Evolutionary conservation across 805 yeast species (phyloP), one percentile per base, ranked within the genome.

Genomic region (Candida nitratophila): DNA sequence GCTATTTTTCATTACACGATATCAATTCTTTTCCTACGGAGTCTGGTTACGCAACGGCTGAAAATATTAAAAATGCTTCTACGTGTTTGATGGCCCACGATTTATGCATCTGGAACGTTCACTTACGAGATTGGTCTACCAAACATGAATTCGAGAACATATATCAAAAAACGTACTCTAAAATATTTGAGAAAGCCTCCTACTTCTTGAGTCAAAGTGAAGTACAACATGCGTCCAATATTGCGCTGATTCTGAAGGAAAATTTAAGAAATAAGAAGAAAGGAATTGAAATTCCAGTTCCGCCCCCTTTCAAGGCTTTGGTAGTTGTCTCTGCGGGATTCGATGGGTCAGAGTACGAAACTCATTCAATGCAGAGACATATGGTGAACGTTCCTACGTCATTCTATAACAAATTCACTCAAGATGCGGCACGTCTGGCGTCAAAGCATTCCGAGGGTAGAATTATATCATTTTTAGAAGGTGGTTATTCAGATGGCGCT

Each of bases 21-120:
- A 81, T 87, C 52, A 83, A 86, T 55, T 85, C 95, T 1, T 86
- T 83, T 58, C 96, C 96, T 1, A 83, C 93, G 0, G 96, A 86
- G 55, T 56, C 73, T 10, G 93, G 88, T 0, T 83, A 70, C 62
- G 93, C 95, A 0, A 78, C 84, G 2, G 77, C 80, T 34, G 84
- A 77, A 29, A 78, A 79, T 47, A 74, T 86, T 37, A 76, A 76
- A 55, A 81, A 85, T 54, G 95, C 95, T 0, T 82, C 90, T 0
- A 79, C 86, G 1, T 86, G 95, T 64, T 65, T 86, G 1, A 71
- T 76, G 72, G 87, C 85, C 31, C 95, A 86, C 58, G 88, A 80
- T 53, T 63, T 85, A 56, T 80, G 80, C 46, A 77, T 86, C 39
- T 86, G 96, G 96, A 86, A 86, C 59, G 82, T 86, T 16, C 96